Conservation (phyloP, 441 rosid species). For the Capsella rubella region DNA sequence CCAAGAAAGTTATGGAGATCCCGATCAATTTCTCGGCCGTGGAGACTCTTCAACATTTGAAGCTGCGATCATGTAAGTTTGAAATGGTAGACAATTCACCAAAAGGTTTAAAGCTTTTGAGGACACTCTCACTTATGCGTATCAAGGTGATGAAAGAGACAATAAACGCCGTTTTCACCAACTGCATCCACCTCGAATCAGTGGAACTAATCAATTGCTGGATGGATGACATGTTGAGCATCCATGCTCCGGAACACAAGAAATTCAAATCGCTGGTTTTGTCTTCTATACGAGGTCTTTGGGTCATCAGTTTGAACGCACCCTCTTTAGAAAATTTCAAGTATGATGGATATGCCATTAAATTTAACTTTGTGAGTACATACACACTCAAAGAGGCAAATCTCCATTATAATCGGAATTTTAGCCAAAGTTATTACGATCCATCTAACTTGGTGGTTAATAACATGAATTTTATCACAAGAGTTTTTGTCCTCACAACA, state of each 20-base stretch:
- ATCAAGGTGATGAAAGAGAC: not conserved
- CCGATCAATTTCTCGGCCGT: too few species aligned
- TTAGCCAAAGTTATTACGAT: not conserved
- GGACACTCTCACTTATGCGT: constrained; percentile 9
- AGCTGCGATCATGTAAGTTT: too few species aligned
- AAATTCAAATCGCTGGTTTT: not conserved
- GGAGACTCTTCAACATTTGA: too few species aligned
- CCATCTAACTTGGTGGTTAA: constrained; percentile 1
- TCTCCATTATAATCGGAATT: not conserved
- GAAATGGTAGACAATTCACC: too few species aligned
- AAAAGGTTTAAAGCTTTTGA: not conserved
- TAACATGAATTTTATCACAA: not conserved
- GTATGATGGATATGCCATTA: constrained; percentile 13
- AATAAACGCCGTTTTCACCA: constrained; percentile 16
- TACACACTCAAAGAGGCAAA: not conserved
- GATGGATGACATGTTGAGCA: not conserved
- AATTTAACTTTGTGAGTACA: not conserved
- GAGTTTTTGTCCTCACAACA: constrained; percentile 11
- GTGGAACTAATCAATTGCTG: constrained; percentile 17
- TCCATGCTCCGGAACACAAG: not conserved
- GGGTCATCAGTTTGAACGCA: not conserved
- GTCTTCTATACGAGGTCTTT: not conserved
- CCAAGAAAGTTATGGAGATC: too few species aligned
- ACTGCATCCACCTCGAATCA: constrained; percentile 19
- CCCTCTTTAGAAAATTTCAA: constrained; percentile 18